Evolutionary conservation across 1,139 yeast species (phyloP).

Genomic region (Hanseniaspora gamundiae): DNA sequence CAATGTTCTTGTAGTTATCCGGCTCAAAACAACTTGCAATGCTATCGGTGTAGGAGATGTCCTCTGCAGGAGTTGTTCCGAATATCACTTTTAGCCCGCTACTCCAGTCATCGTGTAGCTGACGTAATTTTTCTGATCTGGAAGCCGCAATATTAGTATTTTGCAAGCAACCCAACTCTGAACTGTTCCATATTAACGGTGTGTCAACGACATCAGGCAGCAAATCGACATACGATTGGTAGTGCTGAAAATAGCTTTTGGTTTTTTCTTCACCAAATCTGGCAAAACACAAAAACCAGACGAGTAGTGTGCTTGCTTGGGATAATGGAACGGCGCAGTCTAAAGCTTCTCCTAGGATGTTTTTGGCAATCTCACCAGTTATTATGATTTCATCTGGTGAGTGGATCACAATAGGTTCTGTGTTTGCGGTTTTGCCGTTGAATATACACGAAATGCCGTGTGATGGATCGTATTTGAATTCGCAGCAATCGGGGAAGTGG

Average conservation of each 20-base stretch:
- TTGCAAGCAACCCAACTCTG: constrained; percentile 37
- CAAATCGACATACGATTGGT: constrained; percentile 37
- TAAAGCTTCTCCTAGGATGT: background rate
- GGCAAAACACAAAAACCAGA: background rate
- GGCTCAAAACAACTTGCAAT: background rate
- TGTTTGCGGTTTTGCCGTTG: constrained; percentile 3
- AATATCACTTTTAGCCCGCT: constrained; percentile 4
- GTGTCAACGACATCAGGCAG: constrained; percentile 48
- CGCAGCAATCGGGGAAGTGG: background rate
- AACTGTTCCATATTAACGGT: constrained; percentile 53
- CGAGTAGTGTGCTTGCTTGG: background rate
- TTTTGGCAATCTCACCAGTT: background rate
- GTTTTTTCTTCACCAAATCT: background rate
- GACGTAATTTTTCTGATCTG: constrained; percentile 23
- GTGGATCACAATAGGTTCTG: background rate
- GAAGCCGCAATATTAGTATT: constrained; percentile 48
- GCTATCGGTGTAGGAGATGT: background rate
- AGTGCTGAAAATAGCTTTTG: background rate
- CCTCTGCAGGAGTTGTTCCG: background rate
- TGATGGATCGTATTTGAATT: constrained; percentile 9
- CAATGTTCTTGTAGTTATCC: background rate
- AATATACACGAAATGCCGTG: constrained; percentile 34
- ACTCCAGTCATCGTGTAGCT: constrained; percentile 24
- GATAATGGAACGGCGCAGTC: background rate
- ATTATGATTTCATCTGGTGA: background rate